Evolutionary conservation across 331 rosid genomes (phyloP), one percentile per base, ranked within the genome.

Genomic region (Malus hybrid): DNA sequence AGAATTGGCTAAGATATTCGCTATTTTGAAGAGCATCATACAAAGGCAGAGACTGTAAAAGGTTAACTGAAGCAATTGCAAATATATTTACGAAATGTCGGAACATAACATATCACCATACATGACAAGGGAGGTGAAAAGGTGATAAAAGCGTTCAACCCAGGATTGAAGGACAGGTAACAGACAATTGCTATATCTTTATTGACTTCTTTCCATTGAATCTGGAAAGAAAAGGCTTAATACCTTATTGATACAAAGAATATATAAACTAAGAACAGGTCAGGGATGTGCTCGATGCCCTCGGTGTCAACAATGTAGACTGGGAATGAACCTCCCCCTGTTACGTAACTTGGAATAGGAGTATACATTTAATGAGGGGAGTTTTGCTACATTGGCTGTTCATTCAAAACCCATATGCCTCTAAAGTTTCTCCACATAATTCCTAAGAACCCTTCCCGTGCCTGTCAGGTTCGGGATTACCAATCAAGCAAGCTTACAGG

Each of bases 171-270:
- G 76, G 79, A 70, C 72, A 71, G 83, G 71, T 65, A 77, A 81
- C 80, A 64, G 78, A 78, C 78, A 81, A 78, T 76, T 61, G 83
- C 76, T 79, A 75, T 77, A 74, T 81, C 78, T 70, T 83, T 80
- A 79, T 84, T 73, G 80, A 46, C 74, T 66, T 34, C 74, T 76
- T 69, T 73, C 84, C 42, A 15, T 79, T 82, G 81, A 65, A 68
- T 85, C 81, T 84, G 89, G 86, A 87, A 84, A 85, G 79, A 80
- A n/a, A 78, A 76, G 80, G 87, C 68, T 70, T 64, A 77, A 50
- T 67, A 71, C 72, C 70, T 81, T 76, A 76, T 76, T 78, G 70
- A 78, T 80, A 77, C 82, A 81, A 50, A 27, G 62, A 71, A 82
- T 52, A 68, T 65, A 78, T 65, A 65, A 83, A 83, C 78, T 61